phyloP scores from a whole-genome alignment of 352 stramenopile species.

The Detonula confervacea region DNA sequence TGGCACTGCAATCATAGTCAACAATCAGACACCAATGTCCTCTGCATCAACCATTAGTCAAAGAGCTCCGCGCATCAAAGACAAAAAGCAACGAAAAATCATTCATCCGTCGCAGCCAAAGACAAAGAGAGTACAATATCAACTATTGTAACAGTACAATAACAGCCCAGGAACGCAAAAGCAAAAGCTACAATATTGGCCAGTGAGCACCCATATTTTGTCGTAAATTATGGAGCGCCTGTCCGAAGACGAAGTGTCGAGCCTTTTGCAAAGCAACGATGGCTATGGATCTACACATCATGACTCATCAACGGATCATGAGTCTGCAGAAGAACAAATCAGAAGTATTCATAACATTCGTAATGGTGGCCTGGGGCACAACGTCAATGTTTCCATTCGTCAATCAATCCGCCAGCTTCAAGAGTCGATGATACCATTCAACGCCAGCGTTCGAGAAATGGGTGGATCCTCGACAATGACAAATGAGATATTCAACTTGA shows the following conservation, averaged over 20 bases:
- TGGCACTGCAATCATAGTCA: too few species aligned
- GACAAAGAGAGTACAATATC: not conserved
- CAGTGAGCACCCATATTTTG: not conserved
- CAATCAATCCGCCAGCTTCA: slow-evolving; percentile 10
- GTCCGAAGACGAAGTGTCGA: not conserved
- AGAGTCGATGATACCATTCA: not conserved
- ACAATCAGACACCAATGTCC: too few species aligned
- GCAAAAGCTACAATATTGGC: not conserved
- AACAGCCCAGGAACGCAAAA: not conserved
- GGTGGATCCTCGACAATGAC: slow-evolving; percentile 37
- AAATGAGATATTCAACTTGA: slow-evolving; percentile 56
- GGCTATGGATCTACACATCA: slow-evolving; percentile 17
- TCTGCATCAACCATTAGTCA: too few species aligned
- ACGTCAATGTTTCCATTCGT: slow-evolving; percentile 7
- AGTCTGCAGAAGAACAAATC: too few species aligned
- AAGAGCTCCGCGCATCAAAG: too few species aligned
- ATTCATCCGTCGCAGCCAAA: too few species aligned
- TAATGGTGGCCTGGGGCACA: not conserved
- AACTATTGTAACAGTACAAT: not conserved
- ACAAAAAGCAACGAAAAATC: too few species aligned
- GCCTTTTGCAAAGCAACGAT: slow-evolving; percentile 7
- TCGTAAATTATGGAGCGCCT: not conserved
- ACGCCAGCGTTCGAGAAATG: slow-evolving; percentile 27
- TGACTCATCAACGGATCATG: too few species aligned
- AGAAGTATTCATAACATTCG: slow-evolving; percentile 10